Conservation (phyloP, 352 stramenopile genomes). For the Phytopythium oedochilum region DNA sequence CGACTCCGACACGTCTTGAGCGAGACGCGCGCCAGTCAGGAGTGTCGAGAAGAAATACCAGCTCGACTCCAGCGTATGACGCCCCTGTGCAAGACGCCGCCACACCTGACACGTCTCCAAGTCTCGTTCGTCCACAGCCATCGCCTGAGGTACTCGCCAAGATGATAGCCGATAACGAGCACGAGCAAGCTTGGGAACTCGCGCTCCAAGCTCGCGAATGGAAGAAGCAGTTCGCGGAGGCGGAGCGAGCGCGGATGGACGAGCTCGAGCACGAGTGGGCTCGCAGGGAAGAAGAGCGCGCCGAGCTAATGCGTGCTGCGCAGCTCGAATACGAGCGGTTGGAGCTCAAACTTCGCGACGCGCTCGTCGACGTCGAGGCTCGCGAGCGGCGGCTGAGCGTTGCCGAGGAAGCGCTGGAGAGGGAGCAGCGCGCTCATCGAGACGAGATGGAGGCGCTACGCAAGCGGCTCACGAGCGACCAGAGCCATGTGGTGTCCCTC, state of each 20-base stretch:
- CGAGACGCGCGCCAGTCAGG: too few species aligned
- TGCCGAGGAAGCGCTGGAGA: slow-evolving; percentile 44
- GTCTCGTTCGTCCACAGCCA: not conserved
- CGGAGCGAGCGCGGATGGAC: slow-evolving; percentile 64
- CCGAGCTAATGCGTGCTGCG: slow-evolving; percentile 34
- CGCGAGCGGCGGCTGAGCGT: slow-evolving; percentile 51
- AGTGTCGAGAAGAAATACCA: too few species aligned
- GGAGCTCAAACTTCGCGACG: slow-evolving; percentile 50
- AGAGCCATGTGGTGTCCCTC: slow-evolving; percentile 42
- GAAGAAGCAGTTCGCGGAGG: slow-evolving; percentile 45
- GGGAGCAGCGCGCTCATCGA: slow-evolving; percentile 42
- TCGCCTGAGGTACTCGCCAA: slow-evolving; percentile 8
- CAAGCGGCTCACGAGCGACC: slow-evolving; percentile 59
- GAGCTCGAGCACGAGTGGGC: slow-evolving; percentile 79
- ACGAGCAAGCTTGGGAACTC: slow-evolving; percentile 33
- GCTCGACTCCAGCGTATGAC: not conserved
- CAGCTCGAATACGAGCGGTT: slow-evolving; percentile 70
- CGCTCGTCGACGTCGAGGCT: slow-evolving; percentile 51
- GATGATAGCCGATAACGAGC: slow-evolving; percentile 33
- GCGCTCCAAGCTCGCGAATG: slow-evolving; percentile 21
- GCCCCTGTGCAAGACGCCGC: not conserved
- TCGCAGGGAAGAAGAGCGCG: slow-evolving; percentile 68
- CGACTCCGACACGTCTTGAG: too few species aligned
- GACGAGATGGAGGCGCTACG: slow-evolving; percentile 59
- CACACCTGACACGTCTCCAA: not conserved